Conservation (phyloP, 306 rosid species). For the Pyrus betulifolia region DNA sequence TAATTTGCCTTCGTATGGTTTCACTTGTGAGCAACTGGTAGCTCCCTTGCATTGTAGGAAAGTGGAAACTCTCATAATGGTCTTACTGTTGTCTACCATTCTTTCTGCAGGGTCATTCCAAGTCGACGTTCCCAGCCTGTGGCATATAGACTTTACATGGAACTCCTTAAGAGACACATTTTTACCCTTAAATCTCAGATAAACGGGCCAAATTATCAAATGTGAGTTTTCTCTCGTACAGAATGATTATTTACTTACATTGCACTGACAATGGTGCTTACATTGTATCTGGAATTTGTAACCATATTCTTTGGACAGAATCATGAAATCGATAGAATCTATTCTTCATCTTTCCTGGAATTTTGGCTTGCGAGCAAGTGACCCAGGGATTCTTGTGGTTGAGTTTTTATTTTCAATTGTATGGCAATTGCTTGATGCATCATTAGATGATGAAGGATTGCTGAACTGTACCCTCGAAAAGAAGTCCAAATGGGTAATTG, state of each 20-base stretch:
- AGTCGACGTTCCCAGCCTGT: slow-evolving; percentile 64
- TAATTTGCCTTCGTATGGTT: not conserved
- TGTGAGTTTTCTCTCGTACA: slow-evolving; percentile 33
- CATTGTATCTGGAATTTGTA: slow-evolving; percentile 17
- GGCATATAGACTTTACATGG: slow-evolving; percentile 81
- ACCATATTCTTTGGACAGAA: slow-evolving; percentile 44
- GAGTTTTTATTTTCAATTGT: slow-evolving; percentile 70
- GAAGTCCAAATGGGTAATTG: slow-evolving; percentile 58
- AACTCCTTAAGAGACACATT: slow-evolving; percentile 67
- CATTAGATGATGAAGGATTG: slow-evolving; percentile 81
- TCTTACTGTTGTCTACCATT: not conserved
- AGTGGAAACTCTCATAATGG: not conserved
- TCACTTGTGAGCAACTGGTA: not conserved
- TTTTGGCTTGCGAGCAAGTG: slow-evolving; percentile 58
- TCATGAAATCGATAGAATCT: slow-evolving; percentile 67
- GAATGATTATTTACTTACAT: not conserved
- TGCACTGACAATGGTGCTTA: not conserved
- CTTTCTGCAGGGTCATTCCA: slow-evolving; percentile 72
- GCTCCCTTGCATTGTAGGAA: not conserved
- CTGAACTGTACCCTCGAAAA: slow-evolving; percentile 53
- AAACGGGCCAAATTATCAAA: slow-evolving; percentile 47
- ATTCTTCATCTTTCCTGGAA: slow-evolving; percentile 64
- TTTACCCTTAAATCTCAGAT: slow-evolving; percentile 69
- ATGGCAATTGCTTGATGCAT: slow-evolving; percentile 91
- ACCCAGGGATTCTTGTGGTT: slow-evolving; percentile 81